A percentile compares a stretch with the other conserved stretches of the same genome.
Conservation (phyloP, 176 grass and related monocot genomes). For the Oropetium thomaeum region DNA sequence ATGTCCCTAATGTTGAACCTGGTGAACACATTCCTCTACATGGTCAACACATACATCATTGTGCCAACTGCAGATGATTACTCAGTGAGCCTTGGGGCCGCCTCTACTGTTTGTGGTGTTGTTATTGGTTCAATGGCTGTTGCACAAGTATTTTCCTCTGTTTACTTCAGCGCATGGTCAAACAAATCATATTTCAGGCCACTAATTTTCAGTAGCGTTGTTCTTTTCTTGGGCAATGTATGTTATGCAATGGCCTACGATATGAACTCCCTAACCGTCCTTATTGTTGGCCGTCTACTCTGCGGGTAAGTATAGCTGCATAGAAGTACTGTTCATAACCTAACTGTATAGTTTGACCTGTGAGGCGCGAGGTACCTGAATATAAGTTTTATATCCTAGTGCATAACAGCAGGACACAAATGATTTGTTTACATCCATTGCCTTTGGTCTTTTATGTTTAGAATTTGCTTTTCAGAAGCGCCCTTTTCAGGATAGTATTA, state of each 20-base stretch:
- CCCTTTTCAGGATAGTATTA: background rate
- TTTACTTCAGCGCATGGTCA: constrained; percentile 91
- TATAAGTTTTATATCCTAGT: constrained; percentile 16
- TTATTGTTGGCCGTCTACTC: constrained; percentile 68
- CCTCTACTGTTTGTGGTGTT: constrained; percentile 87
- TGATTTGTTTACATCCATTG: constrained; percentile 1
- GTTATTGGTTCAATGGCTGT: constrained; percentile 95
- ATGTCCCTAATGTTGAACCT: constrained; percentile 79
- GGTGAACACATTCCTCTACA: constrained; percentile 93
- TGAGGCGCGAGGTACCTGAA: background rate
- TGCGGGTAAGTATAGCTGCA: constrained; percentile 63
- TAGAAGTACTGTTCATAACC: background rate
- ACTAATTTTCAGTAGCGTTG: constrained; percentile 84
- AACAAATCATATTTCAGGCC: constrained; percentile 91
- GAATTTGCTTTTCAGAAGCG: background rate
- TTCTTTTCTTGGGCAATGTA: constrained; percentile 79
- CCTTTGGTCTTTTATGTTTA: background rate
- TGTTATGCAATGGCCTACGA: constrained; percentile 84
- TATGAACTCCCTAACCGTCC: constrained; percentile 62
- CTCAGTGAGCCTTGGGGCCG: constrained; percentile 83
- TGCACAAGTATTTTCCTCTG: constrained; percentile 85
- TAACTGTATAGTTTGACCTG: background rate
- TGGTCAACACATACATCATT: constrained; percentile 97
- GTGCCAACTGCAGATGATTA: constrained; percentile 93
- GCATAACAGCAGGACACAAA: background rate